Evolutionary conservation across 1,284 basidiomycete genomes (phyloP), one percentile per base, ranked within the genome.

Genomic region (Boletus semigastroideus): DNA sequence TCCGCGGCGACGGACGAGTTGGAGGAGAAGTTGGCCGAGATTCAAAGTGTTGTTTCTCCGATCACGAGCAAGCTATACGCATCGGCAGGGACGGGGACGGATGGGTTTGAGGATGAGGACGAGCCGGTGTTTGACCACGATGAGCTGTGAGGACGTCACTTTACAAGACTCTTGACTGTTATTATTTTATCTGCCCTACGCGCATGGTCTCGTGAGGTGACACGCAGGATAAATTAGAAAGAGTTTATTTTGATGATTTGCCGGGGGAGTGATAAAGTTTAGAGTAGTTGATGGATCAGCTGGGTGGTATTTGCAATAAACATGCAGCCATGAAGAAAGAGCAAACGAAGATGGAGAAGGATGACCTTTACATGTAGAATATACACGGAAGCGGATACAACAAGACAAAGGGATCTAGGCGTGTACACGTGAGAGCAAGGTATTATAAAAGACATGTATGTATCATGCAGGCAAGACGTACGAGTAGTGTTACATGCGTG

Each of bases 1-100:
- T 74, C 73, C 19, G 94, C 94, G 37, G 82, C 82, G 46, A 85
- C 87, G 49, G 94, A 96, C 72, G 92, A 96, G 58, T 77, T 94
- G 42, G 93, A 97, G 72, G 94, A 95, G 80, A 94, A 94, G 80
- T 76, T 94, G 63, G 71, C 76, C 57, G 86, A 89, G 72, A 78
- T 92, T 41, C 88, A 91, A 71, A 74, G 79, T 46, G 74, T 84
- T 30, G 84, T 92, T 51, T 78, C 78, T 66, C 87, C 87, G 44
- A 90, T 91, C 71, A 87, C 88, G 39, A 83, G 83, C 67, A 93
- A 93, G 74, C 75, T 94, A 46, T 94, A 94, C 74, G 73, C 76
- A 19, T 62, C 61, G 42, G 74, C 75, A 30, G 77, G 70, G 40
- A n/a, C n/a, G 25, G 25, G 25, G 25, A 31, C 22, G 14, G 72